Percentiles rank a stretch among this genome's conserved stretches.
Evolutionary conservation across 441 rosid species (phyloP).

Genomic region (Arabidopsis hybrid): DNA sequence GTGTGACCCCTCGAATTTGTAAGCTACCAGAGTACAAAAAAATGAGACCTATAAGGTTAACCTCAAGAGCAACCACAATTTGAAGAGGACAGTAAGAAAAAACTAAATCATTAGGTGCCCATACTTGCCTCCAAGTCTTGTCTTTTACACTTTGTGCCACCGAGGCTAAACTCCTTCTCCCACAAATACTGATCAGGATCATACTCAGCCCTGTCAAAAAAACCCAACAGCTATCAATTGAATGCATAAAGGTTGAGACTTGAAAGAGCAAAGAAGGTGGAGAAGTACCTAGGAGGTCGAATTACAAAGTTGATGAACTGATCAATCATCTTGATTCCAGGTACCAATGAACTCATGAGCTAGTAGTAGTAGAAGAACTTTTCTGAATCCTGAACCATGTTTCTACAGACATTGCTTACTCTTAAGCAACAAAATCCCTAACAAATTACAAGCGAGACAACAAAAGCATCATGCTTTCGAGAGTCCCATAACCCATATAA

Average conservation of each 20-base stretch:
- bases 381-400: slow-evolving; percentile 27
- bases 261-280: slow-evolving; percentile 2
- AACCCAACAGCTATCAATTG: slow-evolving; percentile 9
- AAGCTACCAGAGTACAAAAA: slow-evolving; percentile 61
- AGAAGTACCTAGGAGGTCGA: slow-evolving; percentile 87
- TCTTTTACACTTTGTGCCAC: slow-evolving; percentile 81
- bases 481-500: slow-evolving; percentile 24
- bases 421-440: slow-evolving; percentile 13
- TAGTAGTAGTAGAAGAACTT: slow-evolving; percentile 27
- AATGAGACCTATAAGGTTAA: slow-evolving; percentile 36
- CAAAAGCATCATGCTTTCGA: slow-evolving; percentile 33
- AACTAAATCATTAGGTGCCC: slow-evolving; percentile 44
- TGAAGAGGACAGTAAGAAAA: slow-evolving; percentile 9
- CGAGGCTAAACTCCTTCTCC: slow-evolving; percentile 88
- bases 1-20: slow-evolving; percentile 81
- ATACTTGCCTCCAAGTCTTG: slow-evolving; percentile 98
- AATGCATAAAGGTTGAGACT: slow-evolving; percentile 19
- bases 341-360: slow-evolving; percentile 35
- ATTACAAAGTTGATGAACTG: slow-evolving; percentile 96
- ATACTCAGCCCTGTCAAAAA: slow-evolving; percentile 80
- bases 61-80: slow-evolving; percentile 19
- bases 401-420: slow-evolving; percentile 29
- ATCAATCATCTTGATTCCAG: slow-evolving; percentile 74
- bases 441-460: slow-evolving; percentile 25
- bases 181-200: slow-evolving; percentile 93